A percentile compares a stretch with the other conserved stretches of the same genome.
Evolutionary conservation across 2,329 filamentous ascomycete species (phyloP).

Genomic region (Phialemoniopsis sp.): DNA sequence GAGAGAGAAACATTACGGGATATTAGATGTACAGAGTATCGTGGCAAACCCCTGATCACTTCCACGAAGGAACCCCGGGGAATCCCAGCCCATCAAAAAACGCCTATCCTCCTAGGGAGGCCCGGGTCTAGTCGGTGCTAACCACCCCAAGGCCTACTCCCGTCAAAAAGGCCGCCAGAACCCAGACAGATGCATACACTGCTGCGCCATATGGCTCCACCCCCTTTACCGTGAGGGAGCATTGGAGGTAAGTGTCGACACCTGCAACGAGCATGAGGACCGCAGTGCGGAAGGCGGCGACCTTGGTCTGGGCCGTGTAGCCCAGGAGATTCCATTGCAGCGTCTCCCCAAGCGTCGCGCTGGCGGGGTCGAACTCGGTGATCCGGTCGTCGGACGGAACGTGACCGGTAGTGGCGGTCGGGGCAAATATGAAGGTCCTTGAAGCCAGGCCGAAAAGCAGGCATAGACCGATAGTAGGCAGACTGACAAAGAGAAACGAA

Average conservation of each 20-base stretch:
- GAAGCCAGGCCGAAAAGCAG: constrained; percentile 63
- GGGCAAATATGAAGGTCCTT: constrained; percentile 73
- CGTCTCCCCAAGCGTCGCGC: constrained; percentile 65
- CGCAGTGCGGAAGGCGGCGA: constrained; percentile 60
- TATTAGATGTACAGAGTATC: too few relatives aligned
- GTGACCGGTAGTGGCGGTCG: constrained; percentile 51
- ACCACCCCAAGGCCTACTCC: constrained; percentile 52
- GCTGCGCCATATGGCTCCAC: constrained; percentile 66
- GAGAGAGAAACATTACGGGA: too few relatives aligned
- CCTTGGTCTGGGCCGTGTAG: constrained; percentile 57
- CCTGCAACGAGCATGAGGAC: constrained; percentile 54
- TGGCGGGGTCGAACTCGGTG: constrained; percentile 57
- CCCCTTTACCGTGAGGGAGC: constrained; percentile 62
- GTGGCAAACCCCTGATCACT: too few relatives aligned
- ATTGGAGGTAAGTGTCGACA: constrained; percentile 58
- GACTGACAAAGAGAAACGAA: constrained; percentile 43
- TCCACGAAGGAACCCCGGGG: too few relatives aligned
- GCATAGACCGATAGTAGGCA: constrained; percentile 44
- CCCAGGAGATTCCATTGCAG: constrained; percentile 71
- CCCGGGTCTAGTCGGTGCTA: constrained; percentile 35
- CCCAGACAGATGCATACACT: constrained; percentile 73
- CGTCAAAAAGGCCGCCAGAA: constrained; percentile 55
- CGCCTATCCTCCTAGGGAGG: too few relatives aligned
- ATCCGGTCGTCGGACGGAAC: constrained; percentile 45
- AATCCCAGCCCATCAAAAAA: too few relatives aligned